phyloP scores from a whole-genome alignment of 2,329 filamentous ascomycete genomes.

The Incumbomyces lentus region DNA sequence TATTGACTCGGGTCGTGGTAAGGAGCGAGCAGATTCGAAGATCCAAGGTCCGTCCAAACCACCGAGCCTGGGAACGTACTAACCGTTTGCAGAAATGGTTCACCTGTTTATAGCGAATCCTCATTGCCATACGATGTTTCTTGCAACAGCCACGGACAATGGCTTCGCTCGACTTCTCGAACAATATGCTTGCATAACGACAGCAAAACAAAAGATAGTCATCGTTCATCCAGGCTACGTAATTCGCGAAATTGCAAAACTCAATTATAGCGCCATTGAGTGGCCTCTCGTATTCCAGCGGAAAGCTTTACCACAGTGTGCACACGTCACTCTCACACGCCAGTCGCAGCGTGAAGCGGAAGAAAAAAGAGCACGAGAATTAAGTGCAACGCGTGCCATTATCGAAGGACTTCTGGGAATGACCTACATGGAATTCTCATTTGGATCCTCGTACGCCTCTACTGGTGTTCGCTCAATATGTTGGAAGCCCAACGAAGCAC shows the following conservation, averaged over 20 bases:
- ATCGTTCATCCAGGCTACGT: slow-evolving; percentile 16
- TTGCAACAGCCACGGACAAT: slow-evolving; percentile 18
- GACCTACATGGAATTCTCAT: not conserved
- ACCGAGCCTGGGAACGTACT: not conserved
- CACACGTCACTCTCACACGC: not conserved
- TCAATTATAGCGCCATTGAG: not conserved
- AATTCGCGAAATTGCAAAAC: slow-evolving; percentile 10
- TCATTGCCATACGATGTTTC: slow-evolving; percentile 17
- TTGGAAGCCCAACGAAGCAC: not conserved
- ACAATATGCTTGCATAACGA: slow-evolving; percentile 14
- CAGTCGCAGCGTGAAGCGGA: not conserved
- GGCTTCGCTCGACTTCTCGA: slow-evolving; percentile 19
- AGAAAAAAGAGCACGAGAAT: not conserved
- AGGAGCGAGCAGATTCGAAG: slow-evolving; percentile 20
- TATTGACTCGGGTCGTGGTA: slow-evolving; percentile 17
- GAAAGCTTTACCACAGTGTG: not conserved
- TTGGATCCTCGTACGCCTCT: not conserved
- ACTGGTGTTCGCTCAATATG: not conserved
- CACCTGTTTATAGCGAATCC: slow-evolving; percentile 17
- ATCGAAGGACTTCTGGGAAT: not conserved
- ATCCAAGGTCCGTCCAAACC: slow-evolving; percentile 14
- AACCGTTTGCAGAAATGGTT: slow-evolving; percentile 14
- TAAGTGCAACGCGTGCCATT: not conserved
- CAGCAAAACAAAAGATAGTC: slow-evolving; percentile 14
- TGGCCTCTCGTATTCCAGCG: slow-evolving; percentile 7